Evolutionary conservation across 768 basidiomycete species (phyloP).

Genomic region (Clitopilus hobsonii): DNA sequence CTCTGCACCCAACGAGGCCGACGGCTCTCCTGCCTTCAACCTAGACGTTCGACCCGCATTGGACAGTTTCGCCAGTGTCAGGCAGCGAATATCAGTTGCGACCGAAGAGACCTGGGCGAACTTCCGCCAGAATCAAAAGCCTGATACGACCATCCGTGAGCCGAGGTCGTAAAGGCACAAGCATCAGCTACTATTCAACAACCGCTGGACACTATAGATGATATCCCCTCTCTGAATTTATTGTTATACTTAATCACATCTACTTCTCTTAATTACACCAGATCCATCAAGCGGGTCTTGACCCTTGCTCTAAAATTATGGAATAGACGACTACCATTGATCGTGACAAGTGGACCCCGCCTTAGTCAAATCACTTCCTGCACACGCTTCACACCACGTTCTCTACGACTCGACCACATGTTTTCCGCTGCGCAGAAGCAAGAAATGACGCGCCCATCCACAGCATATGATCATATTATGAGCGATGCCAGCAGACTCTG

Average conservation of each 20-base stretch:
- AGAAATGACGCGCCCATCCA: too few relatives aligned
- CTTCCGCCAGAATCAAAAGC: slow-evolving; percentile 31
- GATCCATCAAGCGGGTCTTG: too few relatives aligned
- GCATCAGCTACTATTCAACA: background rate
- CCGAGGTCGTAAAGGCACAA: slow-evolving; percentile 7
- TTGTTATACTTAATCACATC: background rate
- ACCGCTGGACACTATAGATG: background rate
- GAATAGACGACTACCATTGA: background rate
- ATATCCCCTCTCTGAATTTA: background rate
- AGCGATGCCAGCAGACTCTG: too few relatives aligned
- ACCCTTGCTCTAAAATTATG: too few relatives aligned
- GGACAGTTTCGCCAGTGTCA: slow-evolving; percentile 76
- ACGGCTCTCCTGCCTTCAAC: slow-evolving; percentile 92
- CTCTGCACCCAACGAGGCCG: slow-evolving; percentile 81
- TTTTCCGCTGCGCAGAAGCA: too few relatives aligned
- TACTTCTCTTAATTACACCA: too few relatives aligned
- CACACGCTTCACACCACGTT: too few relatives aligned
- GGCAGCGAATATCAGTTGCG: slow-evolving; percentile 65
- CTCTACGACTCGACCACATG: too few relatives aligned
- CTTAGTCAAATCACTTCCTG: too few relatives aligned
- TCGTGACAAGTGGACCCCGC: too few relatives aligned
- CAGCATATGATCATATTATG: too few relatives aligned
- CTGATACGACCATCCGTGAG: slow-evolving; percentile 12
- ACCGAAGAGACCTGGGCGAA: slow-evolving; percentile 64
- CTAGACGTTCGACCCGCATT: slow-evolving; percentile 95